Percentiles rank a stretch among this genome's conserved stretches.
Evolutionary conservation across 2,329 filamentous ascomycete genomes (phyloP).

Genomic region (Diplodia intermedia): DNA sequence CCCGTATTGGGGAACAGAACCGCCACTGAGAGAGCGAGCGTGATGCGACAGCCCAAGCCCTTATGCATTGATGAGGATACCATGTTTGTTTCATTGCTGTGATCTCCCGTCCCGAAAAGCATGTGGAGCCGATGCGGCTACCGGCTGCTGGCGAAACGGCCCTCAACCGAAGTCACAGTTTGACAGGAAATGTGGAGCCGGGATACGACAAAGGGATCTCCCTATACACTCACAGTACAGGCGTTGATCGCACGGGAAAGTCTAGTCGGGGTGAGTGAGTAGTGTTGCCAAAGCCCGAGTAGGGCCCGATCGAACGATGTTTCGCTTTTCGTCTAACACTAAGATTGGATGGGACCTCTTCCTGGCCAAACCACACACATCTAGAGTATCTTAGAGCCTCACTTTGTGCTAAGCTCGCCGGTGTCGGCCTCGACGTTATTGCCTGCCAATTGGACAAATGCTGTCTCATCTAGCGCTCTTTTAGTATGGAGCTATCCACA

Average conservation of each 20-base stretch:
- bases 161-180: slow-evolving; percentile 1
- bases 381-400: neutral
- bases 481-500: neutral
- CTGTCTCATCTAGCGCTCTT: neutral
- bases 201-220: neutral
- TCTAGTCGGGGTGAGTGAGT: neutral
- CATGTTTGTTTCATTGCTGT: slow-evolving; percentile 11
- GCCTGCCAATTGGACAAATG: neutral
- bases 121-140: slow-evolving; percentile 13
- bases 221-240: neutral
- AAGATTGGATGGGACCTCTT: neutral
- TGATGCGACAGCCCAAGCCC: neutral
- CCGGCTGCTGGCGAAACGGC: slow-evolving; percentile 8
- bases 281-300: neutral
- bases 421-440: neutral
- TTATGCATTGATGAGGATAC: slow-evolving; percentile 2
- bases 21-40: neutral
- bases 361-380: neutral
- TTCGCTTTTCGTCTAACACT: neutral
- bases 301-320: neutral
- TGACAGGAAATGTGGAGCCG: slow-evolving; percentile 5
- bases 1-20: neutral
- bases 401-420: neutral
- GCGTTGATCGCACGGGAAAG: neutral
- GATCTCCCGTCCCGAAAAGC: slow-evolving; percentile 12